Evolutionary conservation across 1,284 basidiomycete genomes (phyloP).

Genomic region (Exsudoporus floridanus): DNA sequence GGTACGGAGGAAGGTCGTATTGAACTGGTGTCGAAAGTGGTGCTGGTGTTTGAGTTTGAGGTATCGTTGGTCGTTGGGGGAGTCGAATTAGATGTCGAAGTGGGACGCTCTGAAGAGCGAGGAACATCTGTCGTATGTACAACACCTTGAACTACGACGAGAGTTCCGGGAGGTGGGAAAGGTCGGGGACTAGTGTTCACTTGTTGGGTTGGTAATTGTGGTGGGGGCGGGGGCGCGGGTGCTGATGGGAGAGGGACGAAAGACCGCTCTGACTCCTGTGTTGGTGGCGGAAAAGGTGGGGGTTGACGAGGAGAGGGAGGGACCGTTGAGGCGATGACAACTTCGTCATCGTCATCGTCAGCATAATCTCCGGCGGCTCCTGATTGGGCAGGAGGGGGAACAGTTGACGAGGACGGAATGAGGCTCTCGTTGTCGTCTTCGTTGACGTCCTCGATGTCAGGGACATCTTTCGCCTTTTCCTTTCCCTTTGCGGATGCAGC

Average conservation of each 20-base stretch:
- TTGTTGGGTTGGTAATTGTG: conserved; percentile 17
- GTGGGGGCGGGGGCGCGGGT: conserved; percentile 1
- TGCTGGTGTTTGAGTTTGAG: conserved; percentile 4
- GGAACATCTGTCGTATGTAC: conserved; percentile 72
- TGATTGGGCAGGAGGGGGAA: conserved; percentile 6
- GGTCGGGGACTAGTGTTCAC: conserved; percentile 35
- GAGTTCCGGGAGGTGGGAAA: conserved; percentile 70
- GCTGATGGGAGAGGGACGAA: conserved; percentile 8
- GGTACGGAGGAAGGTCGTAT: conserved; percentile 35
- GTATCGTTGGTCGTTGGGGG: conserved; percentile 5
- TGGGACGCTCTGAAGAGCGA: conserved; percentile 29
- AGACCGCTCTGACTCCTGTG: conserved; percentile 12
- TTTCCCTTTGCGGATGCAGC: conserved; percentile 31
- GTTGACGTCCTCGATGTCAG: conserved; percentile 7
- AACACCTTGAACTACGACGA: conserved; percentile 78
- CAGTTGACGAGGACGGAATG: conserved; percentile 25
- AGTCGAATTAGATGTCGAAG: conserved; percentile 13
- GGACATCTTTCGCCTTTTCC: conserved; percentile 25
- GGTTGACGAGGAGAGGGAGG: conserved; percentile 8
- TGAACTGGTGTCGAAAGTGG: conserved; percentile 8
- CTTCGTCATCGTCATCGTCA: conserved; percentile 20
- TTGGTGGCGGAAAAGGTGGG: conserved; percentile 10
- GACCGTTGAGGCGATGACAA: conserved; percentile 20
- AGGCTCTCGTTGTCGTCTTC: conserved; percentile 2
- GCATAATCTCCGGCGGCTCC: not conserved